phyloP scores from a whole-genome alignment of 23 red algal species.

The Agarophyton chilense region DNA sequence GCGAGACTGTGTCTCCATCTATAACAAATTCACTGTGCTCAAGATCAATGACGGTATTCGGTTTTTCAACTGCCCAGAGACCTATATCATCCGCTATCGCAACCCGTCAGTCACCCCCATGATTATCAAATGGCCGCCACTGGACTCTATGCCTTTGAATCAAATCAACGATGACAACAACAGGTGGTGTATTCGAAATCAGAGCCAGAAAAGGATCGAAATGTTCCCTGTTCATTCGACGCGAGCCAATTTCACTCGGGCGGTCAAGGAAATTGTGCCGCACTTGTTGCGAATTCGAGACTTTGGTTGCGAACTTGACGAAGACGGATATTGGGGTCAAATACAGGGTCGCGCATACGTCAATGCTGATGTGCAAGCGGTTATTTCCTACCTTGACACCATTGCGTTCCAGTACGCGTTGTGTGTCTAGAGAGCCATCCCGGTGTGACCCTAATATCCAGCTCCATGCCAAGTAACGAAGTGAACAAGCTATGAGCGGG shows the following conservation, averaged over 20 bases:
- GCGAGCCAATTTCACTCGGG: background rate
- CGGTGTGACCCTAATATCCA: no score
- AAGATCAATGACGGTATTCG: background rate
- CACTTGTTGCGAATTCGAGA: background rate
- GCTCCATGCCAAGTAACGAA: no score
- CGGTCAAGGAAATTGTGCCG: background rate
- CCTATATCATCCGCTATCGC: background rate
- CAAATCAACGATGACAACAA: background rate
- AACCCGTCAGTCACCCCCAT: background rate
- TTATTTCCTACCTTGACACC: background rate
- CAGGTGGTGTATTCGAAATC: background rate
- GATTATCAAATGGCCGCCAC: background rate
- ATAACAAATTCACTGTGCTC: background rate
- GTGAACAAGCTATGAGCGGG: no score
- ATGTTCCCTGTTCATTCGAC: constrained; percentile 7
- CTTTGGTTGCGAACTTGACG: background rate
- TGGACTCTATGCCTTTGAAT: background rate
- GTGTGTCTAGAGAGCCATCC: background rate
- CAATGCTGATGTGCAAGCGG: background rate
- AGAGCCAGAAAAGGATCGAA: background rate
- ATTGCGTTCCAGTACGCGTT: constrained; percentile 8
- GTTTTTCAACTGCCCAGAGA: background rate
- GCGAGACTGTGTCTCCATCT: background rate
- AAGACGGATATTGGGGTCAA: background rate
- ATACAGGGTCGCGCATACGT: background rate